These are phyloP conservation scores for Sporothrix pallida DNA, from an alignment of 2,329 filamentous ascomycete genomes.

Conservation along the genomic window DNA sequence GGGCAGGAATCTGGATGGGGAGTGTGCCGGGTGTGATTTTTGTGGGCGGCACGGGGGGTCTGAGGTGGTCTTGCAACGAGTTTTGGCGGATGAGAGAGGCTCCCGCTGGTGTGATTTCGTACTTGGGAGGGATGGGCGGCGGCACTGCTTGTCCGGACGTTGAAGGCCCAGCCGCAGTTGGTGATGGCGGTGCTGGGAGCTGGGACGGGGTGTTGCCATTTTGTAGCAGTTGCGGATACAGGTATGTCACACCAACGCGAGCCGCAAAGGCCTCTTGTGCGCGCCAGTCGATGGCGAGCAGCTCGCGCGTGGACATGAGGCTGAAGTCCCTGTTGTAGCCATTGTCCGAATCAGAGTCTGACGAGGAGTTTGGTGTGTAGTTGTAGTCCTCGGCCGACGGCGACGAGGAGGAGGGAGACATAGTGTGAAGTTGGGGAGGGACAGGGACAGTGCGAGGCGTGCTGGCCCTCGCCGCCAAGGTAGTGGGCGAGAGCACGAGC, in stretches of 20 bases:
- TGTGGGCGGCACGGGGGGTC: neutral
- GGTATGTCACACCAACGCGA: constrained; percentile 51
- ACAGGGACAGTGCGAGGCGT: constrained; percentile 23
- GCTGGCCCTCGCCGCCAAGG: constrained; percentile 19
- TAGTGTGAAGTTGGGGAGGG: neutral
- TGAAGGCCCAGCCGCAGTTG: no score
- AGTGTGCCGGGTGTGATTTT: constrained; percentile 18
- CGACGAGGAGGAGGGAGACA: constrained; percentile 25
- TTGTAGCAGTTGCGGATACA: constrained; percentile 44
- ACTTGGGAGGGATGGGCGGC: neutral
- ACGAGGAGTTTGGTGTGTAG: constrained; percentile 27
- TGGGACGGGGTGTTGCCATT: neutral
- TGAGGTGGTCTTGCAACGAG: neutral
- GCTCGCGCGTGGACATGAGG: constrained; percentile 61
- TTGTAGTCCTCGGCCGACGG: neutral
- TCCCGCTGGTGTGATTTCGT: neutral
- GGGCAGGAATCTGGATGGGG: constrained; percentile 31
- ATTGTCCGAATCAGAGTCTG: constrained; percentile 47
- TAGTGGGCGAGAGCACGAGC: constrained; percentile 20
- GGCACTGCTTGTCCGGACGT: neutral
- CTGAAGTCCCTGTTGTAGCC: constrained; percentile 47
- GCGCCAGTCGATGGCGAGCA: constrained; percentile 54
- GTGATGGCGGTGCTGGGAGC: no score
- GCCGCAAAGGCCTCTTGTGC: constrained; percentile 49
- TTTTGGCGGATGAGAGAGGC: constrained; percentile 27